Evolutionary conservation across 805 yeast species (phyloP), one percentile per base, ranked within the genome.

Genomic region (Starmerella roubikii): DNA sequence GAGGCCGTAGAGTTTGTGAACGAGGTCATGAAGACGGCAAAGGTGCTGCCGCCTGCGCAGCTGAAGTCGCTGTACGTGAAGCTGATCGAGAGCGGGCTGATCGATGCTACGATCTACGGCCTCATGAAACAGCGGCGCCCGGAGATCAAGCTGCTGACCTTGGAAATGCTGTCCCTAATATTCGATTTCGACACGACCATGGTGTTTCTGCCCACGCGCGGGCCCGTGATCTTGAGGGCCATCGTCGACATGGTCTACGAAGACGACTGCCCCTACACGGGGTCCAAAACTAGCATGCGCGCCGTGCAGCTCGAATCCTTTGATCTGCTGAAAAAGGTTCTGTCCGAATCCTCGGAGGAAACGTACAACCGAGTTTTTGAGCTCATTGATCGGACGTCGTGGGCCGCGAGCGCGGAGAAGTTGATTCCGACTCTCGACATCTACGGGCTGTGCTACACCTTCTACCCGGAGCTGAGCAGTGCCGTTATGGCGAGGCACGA

Each of bases 1-100:
- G 82, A 83, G 50, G 94, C 91, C 0, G 76, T 91, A 3, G 68
- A 69, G 47, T 66, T 86, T 57, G 55, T 88, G 1, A 86, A 83
- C 56, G 94, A 88, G 54, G 78, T 83, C 55, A 75, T 80, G 2
- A 57, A 72, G 13, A 75, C 82, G 36, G 79, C 94, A 1, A 83
- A 82, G 54, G 67, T 69, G 35, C 63, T 75, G 23, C 84, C 71
- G 38, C 59, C 71, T 3, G 58, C 55, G 37, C 86, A 80, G 50
- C 68, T 79, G 48, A 64, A 77, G 0, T 73, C 66, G 19, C 76
- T 91, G 47, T 84, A 74, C 55, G 65, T 71, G 21, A 61, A 69
- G 18, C 58, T 86, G 37, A 71, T 86, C 10, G 68, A 69, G 34
- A 68, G 65, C 38, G 94, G 94, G 0, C 61, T 88, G 18, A 72